phyloP scores from a whole-genome alignment of 441 rosid genomes.

The Euphorbia celastroides region DNA sequence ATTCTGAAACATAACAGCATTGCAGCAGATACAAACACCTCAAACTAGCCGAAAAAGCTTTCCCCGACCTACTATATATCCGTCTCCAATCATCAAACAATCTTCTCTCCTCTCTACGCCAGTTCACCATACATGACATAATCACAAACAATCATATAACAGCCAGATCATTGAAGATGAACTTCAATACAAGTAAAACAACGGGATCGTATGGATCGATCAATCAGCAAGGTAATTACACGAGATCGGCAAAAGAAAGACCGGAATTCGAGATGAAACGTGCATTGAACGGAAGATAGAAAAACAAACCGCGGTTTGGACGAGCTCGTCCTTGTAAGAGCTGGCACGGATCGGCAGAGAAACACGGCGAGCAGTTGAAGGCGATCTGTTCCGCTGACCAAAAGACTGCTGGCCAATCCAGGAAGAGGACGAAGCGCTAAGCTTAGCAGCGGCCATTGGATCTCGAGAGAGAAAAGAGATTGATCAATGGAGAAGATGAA shows the following conservation, averaged over 20 bases:
- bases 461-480: too few species aligned
- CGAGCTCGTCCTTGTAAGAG: constrained; percentile 80
- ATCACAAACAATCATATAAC: too few species aligned
- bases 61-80: too few species aligned
- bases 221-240: neutral
- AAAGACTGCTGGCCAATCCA: constrained; percentile 70
- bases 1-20: neutral
- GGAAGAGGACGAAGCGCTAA: constrained; percentile 43
- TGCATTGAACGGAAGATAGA: constrained; percentile 4
- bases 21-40: too few species aligned
- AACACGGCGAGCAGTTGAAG: constrained; percentile 55
- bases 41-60: too few species aligned
- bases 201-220: neutral
- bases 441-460: too few species aligned
- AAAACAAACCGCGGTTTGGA: constrained; percentile 71
- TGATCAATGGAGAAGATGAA: too few species aligned
- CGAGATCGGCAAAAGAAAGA: neutral
- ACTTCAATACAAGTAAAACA: neutral
- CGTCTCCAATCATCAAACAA: too few species aligned
- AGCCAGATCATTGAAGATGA: neutral
- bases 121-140: too few species aligned
- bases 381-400: constrained; percentile 29
- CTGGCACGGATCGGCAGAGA: constrained; percentile 67
- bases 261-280: neutral
- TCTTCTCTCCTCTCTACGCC: too few species aligned